A percentile compares a stretch with the other conserved stretches of the same genome.
These are phyloP conservation scores for Allium fistulosum DNA, from an alignment of 106 monocot species.

Conservation along the genomic window DNA sequence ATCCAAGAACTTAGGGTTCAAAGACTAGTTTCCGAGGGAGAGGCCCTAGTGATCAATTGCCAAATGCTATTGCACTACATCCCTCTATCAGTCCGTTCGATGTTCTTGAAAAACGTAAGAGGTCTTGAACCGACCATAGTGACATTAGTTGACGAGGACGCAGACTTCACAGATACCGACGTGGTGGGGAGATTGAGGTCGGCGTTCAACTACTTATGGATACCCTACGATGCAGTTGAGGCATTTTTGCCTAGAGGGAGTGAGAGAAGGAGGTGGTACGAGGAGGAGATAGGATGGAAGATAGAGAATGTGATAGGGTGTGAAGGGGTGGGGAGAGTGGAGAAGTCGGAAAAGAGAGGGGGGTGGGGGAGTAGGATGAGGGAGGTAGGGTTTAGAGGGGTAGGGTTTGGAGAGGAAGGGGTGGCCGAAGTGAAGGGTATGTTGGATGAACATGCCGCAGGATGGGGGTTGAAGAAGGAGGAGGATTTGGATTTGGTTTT, in stretches of 20 bases:
- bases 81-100: conserved; percentile 42
- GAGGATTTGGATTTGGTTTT: conserved; percentile 71
- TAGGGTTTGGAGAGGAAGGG: conserved; percentile 66
- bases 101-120: conserved; percentile 55
- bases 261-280: conserved; percentile 75
- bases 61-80: conserved; percentile 79
- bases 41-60: conserved; percentile 86
- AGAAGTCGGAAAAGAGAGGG: conserved; percentile 66
- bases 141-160: conserved; percentile 80
- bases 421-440: conserved; percentile 59
- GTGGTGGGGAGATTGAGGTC: conserved; percentile 55
- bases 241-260: conserved; percentile 58
- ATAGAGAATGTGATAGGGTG: conserved; percentile 81
- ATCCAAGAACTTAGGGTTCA: conserved; percentile 56
- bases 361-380: conserved; percentile 82
- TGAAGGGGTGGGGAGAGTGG: conserved; percentile 74
- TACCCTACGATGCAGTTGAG: conserved; percentile 82
- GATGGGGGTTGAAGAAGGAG: conserved; percentile 88
- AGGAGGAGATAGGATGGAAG: conserved; percentile 76
- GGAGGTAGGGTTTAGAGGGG: conserved; percentile 52
- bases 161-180: conserved; percentile 55
- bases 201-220: conserved; percentile 94
- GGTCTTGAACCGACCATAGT: conserved; percentile 55
- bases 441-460: conserved; percentile 86
- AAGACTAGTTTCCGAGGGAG: conserved; percentile 37